Evolutionary conservation across 352 stramenopile genomes (phyloP).

Genomic region (Pythium angustatum): DNA sequence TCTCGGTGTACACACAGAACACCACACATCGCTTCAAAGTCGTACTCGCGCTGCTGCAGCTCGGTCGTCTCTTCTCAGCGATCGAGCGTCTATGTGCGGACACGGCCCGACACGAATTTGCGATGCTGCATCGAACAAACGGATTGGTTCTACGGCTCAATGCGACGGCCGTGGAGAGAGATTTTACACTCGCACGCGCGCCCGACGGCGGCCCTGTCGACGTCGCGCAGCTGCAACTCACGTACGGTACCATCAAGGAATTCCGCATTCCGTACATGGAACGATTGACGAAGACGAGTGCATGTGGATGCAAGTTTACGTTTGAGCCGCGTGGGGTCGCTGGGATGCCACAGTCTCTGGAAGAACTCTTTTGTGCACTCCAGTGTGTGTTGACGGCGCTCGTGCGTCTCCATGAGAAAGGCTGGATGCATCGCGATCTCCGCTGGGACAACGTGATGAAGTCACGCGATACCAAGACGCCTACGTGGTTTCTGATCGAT

Average conservation of each 20-base stretch:
- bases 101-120: background rate
- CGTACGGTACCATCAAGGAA: background rate
- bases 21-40: background rate
- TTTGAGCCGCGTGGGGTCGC: background rate
- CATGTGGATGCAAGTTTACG: background rate
- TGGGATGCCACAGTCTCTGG: background rate
- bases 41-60: background rate
- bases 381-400: background rate
- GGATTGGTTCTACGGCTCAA: background rate
- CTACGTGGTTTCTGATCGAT: background rate
- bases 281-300: background rate
- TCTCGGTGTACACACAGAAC: background rate
- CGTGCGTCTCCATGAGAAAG: background rate
- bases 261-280: background rate
- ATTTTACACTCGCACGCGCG: background rate
- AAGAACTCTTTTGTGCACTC: background rate
- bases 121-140: background rate
- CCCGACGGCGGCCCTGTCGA: background rate
- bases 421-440: slow-evolving; percentile 1
- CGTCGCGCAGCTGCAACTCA: background rate
- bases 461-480: background rate
- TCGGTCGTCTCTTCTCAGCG: background rate
- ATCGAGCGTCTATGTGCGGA: background rate
- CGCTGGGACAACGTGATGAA: slow-evolving; percentile 4
- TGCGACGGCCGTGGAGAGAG: background rate